Base-by-base conservation (phyloP, 2,329 filamentous ascomycete species). In the Xylariaceae sp. region DNA sequence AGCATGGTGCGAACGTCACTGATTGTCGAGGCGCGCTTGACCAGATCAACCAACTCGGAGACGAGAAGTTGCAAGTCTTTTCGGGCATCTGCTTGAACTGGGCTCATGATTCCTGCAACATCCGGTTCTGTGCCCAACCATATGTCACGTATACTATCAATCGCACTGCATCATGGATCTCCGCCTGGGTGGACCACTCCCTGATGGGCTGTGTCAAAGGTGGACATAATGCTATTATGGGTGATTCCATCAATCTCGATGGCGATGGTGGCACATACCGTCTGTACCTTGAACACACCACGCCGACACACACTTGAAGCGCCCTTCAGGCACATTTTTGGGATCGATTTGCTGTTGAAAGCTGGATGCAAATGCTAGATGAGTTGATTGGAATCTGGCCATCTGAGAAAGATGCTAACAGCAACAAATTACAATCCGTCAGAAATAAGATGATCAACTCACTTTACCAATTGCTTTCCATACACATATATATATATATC, bases 101-200 rank as follows among this genome's bases (percentile, higher is more conserved):
- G 68, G 55, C 56, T 9, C 53, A 67, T 37, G 66, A 64, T 48
- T 63, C 61, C 23, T 71, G 69, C 51, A 64, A 64, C 13, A 60
- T 70, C 44, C 67, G 69, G 9, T 68, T 71, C 58, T 71, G 69
- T 49, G 68, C 69, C 7, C 64, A 67, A 50, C 68, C 66, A 8
- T 70, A 64, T 23, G 58, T 69, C 42, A 35, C 51, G n/a, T 64
- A 56, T 30, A 62, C 66, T 1, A 62, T 70, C 64, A 70, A 67
- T n/a, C 64, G 67, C 30, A 68, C 68, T 9, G 68, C 67, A 10
- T 62, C 62, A 13, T 71, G 69, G 69, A 50, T 70, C 42, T 61
- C 64, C 30, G 61, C 59, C 10, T 71, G 68, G 58, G 61, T 67
- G 13, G 60, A 66, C 51, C 64, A 55, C 47, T 62, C 62, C 3